Evolutionary conservation across 2,329 filamentous ascomycete genomes (phyloP).

Genomic region (Epichloe amarillans): DNA sequence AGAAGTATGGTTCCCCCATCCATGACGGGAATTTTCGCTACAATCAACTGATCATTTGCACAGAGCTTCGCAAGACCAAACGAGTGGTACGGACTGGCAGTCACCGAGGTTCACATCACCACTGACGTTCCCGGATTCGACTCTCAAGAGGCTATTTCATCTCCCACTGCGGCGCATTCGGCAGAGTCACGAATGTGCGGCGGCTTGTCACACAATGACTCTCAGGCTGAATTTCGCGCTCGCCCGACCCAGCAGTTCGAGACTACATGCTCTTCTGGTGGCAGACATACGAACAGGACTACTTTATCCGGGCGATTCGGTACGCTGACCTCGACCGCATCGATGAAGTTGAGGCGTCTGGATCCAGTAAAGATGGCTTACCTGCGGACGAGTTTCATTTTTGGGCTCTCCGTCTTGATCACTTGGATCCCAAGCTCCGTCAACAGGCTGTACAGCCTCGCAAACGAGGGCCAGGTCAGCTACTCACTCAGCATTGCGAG

Average conservation of each 20-base stretch:
- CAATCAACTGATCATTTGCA: too few relatives aligned
- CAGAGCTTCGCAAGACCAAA: conserved; percentile 16
- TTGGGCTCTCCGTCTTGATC: conserved; percentile 43
- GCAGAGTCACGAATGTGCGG: conserved; percentile 2
- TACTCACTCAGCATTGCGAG: conserved; percentile 57
- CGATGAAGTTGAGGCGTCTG: conserved; percentile 19
- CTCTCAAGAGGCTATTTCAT: background rate
- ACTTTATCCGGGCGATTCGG: conserved; percentile 13
- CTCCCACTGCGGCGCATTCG: conserved; percentile 8
- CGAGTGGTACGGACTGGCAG: conserved; percentile 31
- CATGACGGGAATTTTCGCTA: background rate
- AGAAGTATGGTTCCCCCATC: conserved; percentile 14
- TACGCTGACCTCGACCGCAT: conserved; percentile 16
- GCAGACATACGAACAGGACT: conserved; percentile 7
- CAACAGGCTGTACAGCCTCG: conserved; percentile 58
- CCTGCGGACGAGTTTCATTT: conserved; percentile 44
- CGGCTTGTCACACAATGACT: conserved; percentile 10
- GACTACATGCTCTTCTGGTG: conserved; percentile 17
- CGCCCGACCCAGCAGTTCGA: conserved; percentile 13
- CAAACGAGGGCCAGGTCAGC: conserved; percentile 32
- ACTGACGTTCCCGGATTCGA: conserved; percentile 12
- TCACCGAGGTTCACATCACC: conserved; percentile 36
- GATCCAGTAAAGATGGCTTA: conserved; percentile 48
- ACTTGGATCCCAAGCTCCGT: conserved; percentile 55
- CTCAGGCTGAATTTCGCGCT: conserved; percentile 4